These are phyloP conservation scores for Paraleonurus japonicus DNA, from an alignment of 257 asterid species.

Conservation along the genomic window DNA sequence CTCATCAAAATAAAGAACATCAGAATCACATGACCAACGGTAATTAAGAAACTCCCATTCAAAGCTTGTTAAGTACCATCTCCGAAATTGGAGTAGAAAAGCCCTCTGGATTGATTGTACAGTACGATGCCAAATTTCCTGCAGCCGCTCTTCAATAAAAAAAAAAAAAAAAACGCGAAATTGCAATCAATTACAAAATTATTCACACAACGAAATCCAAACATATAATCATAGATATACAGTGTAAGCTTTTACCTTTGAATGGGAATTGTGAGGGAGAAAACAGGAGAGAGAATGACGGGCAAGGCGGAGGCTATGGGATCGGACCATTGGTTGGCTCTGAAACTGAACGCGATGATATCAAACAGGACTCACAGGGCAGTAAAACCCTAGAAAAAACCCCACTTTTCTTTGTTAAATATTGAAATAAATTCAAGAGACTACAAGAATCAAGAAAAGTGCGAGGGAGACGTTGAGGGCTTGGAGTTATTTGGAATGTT, in stretches of 20 bases:
- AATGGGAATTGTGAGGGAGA: slow-evolving; percentile 29
- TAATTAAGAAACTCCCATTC: background rate
- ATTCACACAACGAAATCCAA: background rate
- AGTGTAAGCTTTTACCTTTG: slow-evolving; percentile 11
- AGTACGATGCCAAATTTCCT: slow-evolving; percentile 45
- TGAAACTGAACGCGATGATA: slow-evolving; percentile 9
- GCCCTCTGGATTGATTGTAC: slow-evolving; percentile 38
- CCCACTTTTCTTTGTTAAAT: slow-evolving; percentile 9
- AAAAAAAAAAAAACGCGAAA: slow-evolving; percentile 30
- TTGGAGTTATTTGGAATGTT: slow-evolving; percentile 32
- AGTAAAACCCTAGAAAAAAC: slow-evolving; percentile 48
- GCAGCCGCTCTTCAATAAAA: slow-evolving; percentile 30
- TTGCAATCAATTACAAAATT: slow-evolving; percentile 32
- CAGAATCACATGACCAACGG: background rate
- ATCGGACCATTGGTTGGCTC: slow-evolving; percentile 49
- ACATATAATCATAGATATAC: background rate
- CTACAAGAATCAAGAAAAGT: background rate
- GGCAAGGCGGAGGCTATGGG: slow-evolving; percentile 53
- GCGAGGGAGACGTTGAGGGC: background rate
- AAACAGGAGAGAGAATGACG: slow-evolving; percentile 48
- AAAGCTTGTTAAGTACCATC: slow-evolving; percentile 42
- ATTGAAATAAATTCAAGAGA: slow-evolving; percentile 3
- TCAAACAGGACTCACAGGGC: slow-evolving; percentile 10
- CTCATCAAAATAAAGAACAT: slow-evolving; percentile 10
- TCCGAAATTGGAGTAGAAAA: slow-evolving; percentile 33